These are phyloP conservation scores for Cladosporium sp. DNA, from an alignment of 2,329 filamentous ascomycete genomes.

Conservation along the genomic window DNA sequence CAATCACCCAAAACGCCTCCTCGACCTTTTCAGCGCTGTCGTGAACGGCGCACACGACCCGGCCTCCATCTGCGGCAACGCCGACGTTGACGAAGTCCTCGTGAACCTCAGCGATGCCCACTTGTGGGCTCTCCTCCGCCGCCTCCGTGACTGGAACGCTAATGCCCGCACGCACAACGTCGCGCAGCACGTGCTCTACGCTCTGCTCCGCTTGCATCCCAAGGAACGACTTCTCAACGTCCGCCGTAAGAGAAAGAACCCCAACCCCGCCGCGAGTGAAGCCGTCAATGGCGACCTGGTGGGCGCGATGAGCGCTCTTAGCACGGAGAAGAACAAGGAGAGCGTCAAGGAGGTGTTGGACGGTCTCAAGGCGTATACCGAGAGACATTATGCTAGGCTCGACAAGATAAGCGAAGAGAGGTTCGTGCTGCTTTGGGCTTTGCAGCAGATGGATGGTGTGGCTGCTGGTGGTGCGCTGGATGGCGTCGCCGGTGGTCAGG, in stretches of 20 bases:
- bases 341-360: slow-evolving; percentile 80
- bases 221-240: slow-evolving; percentile 64
- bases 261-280: slow-evolving; percentile 11
- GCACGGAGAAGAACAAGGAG: slow-evolving; percentile 38
- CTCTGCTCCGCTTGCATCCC: slow-evolving; percentile 75
- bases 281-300: slow-evolving; percentile 27
- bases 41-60: slow-evolving; percentile 62
- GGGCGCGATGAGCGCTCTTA: slow-evolving; percentile 29
- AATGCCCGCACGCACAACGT: slow-evolving; percentile 83
- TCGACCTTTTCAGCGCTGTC: slow-evolving; percentile 78
- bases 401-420: slow-evolving; percentile 93
- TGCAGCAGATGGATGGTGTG: slow-evolving; percentile 84
- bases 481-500: neutral
- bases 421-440: slow-evolving; percentile 88
- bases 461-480: slow-evolving; percentile 12
- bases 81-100: slow-evolving; percentile 76
- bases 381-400: slow-evolving; percentile 84
- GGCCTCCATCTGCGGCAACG: slow-evolving; percentile 60
- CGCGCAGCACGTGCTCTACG: slow-evolving; percentile 78
- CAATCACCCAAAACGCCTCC: slow-evolving; percentile 85
- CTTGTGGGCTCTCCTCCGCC: slow-evolving; percentile 73
- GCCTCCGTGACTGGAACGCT: slow-evolving; percentile 95
- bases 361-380: slow-evolving; percentile 84
- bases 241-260: slow-evolving; percentile 30
- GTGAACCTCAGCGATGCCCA: slow-evolving; percentile 77